Conservation (phyloP, 768 basidiomycete species). For the Suillus sp. region DNA sequence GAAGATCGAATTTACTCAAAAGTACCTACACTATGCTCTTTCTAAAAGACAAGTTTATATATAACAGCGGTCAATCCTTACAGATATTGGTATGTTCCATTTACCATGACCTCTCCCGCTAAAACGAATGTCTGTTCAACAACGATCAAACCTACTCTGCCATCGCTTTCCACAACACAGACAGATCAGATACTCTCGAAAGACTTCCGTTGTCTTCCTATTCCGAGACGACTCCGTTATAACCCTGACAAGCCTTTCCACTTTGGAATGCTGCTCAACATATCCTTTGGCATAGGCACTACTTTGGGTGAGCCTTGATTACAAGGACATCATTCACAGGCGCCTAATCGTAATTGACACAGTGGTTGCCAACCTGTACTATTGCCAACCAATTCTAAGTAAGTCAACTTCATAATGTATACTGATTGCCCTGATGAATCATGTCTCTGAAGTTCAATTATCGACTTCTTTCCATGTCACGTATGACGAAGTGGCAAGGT, state of each 20-base stretch:
- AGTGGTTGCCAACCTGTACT: conserved; percentile 73
- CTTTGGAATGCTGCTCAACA: conserved; percentile 42
- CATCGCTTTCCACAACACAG: neutral
- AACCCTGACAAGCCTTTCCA: conserved; percentile 39
- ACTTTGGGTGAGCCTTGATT: conserved; percentile 42
- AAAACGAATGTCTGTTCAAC: neutral
- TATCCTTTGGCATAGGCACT: conserved; percentile 47
- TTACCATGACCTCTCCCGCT: neutral
- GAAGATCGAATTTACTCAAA: neutral
- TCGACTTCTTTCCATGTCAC: conserved; percentile 38
- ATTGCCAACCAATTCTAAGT: conserved; percentile 81
- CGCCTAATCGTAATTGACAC: neutral
- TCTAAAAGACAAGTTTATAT: neutral
- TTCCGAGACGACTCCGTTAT: conserved; percentile 45
- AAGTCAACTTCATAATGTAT: conserved; percentile 25
- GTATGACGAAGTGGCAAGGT: conserved; percentile 38
- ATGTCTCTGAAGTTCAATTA: conserved; percentile 28
- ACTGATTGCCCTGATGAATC: conserved; percentile 2
- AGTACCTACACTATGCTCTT: neutral
- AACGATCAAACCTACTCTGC: neutral
- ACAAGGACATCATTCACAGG: conserved; percentile 1
- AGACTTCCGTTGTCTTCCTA: conserved; percentile 48
- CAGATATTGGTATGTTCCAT: neutral
- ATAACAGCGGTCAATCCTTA: neutral
- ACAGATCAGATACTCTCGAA: conserved; percentile 10